Conservation (phyloP, 164 flowering plant genomes). For the Macadamia tetraphylla region DNA sequence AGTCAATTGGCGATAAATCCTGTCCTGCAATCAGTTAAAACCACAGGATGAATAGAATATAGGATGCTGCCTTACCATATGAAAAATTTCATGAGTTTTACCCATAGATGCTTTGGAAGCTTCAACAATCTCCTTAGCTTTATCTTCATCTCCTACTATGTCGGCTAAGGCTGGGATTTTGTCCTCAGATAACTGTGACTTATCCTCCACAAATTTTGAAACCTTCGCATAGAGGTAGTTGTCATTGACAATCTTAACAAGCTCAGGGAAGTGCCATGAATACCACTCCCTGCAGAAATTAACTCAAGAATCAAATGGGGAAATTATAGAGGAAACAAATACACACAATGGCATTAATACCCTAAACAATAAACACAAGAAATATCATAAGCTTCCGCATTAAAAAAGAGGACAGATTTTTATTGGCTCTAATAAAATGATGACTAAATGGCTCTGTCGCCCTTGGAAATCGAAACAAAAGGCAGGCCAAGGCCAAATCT, state of each 20-base stretch:
- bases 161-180: constrained; percentile 65
- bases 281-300: constrained; percentile 77
- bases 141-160: constrained; percentile 90
- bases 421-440: neutral
- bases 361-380: no score
- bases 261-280: constrained; percentile 95
- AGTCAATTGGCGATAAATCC: constrained; percentile 63
- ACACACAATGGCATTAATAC: neutral
- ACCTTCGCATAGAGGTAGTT: constrained; percentile 90
- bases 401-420: neutral
- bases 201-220: constrained; percentile 66
- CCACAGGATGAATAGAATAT: constrained; percentile 6
- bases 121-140: constrained; percentile 88
- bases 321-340: neutral
- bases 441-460: neutral
- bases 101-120: constrained; percentile 99
- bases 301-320: neutral
- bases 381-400: neutral
- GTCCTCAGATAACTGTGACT: constrained; percentile 70
- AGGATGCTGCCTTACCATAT: neutral
- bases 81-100: constrained; percentile 16
- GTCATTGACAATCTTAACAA: constrained; percentile 91
- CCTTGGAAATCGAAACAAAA: neutral
- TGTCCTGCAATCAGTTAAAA: constrained; percentile 43
- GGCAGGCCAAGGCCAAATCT: neutral